Conservation (phyloP, 2,329 filamentous ascomycete genomes). For the Verticillium longisporum region DNA sequence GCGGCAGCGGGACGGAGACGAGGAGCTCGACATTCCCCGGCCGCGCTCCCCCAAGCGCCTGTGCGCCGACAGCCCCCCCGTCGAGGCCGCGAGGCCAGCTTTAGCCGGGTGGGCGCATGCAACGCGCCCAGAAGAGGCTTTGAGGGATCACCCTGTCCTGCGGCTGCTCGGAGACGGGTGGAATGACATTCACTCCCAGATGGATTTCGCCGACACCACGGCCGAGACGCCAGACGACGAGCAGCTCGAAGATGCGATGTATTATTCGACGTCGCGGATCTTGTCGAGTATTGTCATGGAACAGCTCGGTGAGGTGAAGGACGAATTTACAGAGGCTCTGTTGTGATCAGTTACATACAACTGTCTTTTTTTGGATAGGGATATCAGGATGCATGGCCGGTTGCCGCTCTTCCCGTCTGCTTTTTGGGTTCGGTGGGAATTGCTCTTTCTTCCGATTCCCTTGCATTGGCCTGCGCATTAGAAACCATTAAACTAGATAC, state of each 20-base stretch:
- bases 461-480: no score
- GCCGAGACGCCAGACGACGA: background rate
- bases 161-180: background rate
- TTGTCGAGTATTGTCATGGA: background rate
- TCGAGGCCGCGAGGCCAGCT: background rate
- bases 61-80: background rate
- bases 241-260: background rate
- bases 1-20: background rate
- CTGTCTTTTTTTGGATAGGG: no score
- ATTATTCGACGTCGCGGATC: background rate
- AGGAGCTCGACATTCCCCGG: background rate
- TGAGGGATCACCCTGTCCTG: background rate
- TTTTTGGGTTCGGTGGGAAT: no score
- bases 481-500: no score
- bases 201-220: background rate
- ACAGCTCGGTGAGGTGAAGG: background rate
- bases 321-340: background rate
- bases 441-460: no score
- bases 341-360: background rate
- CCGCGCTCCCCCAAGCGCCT: background rate
- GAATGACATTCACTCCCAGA: background rate
- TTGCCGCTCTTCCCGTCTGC: no score
- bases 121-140: background rate
- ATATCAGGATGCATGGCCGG: no score
- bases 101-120: background rate